Evolutionary conservation across 495 filamentous ascomycete species (phyloP), one percentile per base, ranked within the genome.

Genomic region (Tuber aestivum): DNA sequence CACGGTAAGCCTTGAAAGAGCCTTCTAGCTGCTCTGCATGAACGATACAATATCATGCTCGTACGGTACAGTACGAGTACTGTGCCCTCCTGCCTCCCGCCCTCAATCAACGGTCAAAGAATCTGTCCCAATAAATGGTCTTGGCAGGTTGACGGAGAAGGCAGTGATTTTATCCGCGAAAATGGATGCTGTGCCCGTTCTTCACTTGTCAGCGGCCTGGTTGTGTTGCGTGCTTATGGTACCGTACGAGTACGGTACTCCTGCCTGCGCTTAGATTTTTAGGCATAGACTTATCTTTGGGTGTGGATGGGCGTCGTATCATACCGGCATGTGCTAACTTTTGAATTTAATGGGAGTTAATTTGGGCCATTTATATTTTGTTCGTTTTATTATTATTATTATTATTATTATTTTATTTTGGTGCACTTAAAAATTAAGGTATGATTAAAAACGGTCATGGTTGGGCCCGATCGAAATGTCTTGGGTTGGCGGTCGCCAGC

Each of bases 261-360:
- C n/a, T 44, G n/a, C 50, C 32, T 61, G 48, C 50, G 56, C 56
- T 65, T 65, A 14, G 56, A 65, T 65, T 65, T 65, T 20, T 65
- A 12, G 56, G 27, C 14, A 18, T 32, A 18, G 23, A 23, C n/a
- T 27, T 56, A 65, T 65, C 56, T 65, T 65, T 35, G 27, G 27
- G 56, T 65, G 56, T 65, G 27, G 56, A 65, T 65, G 56, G 27
- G 32, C 5, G 27, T 14, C 16, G 56, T 40, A 40, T 40, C 38
- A 40, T 40, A 40, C 38, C 38, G 38, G 38, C 7, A 7, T 40
- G 7, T 40, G 3, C 2, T 40, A 40, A 20, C 4, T 27, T 65
- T 6, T 1, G 12, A 35, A 65, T 35, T 65, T 65, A 65, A 18
- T 35, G 56, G 56, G 56, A 32, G 27, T 35, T 65, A 65, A 65